Evolutionary conservation across 495 filamentous ascomycete genomes (phyloP).

Genomic region (Lentithecium fluviatile): DNA sequence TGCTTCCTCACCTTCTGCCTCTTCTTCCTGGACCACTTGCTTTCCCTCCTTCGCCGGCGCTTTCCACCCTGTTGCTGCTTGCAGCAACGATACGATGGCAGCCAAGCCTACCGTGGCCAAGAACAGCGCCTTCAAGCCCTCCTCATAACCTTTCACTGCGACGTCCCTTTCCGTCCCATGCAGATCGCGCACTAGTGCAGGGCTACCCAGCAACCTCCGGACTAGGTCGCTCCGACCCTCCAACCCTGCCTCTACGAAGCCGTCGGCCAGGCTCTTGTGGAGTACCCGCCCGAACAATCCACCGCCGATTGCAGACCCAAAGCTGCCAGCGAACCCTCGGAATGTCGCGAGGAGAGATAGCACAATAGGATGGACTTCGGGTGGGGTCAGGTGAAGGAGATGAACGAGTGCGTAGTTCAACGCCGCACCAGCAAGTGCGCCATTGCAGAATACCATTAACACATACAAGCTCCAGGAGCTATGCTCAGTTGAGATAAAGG

Average conservation of each 20-base stretch:
- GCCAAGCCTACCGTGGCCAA: constrained; percentile 56
- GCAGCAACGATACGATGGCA: constrained; percentile 54
- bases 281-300: constrained; percentile 68
- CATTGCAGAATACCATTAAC: constrained; percentile 59
- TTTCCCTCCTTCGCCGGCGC: constrained; percentile 7
- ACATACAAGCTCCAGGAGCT: constrained; percentile 53
- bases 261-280: constrained; percentile 52
- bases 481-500: constrained; percentile 51
- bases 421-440: constrained; percentile 64
- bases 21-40: constrained; percentile 7
- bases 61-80: constrained; percentile 70
- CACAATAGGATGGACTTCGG: constrained; percentile 65
- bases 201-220: constrained; percentile 64
- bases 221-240: constrained; percentile 55
- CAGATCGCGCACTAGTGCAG: constrained; percentile 58
- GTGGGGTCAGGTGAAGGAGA: constrained; percentile 63
- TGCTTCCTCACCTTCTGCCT: constrained; percentile 16
- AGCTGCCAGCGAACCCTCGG: constrained; percentile 70
- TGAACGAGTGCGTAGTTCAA: constrained; percentile 79
- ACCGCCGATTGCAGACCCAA: constrained; percentile 73
- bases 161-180: constrained; percentile 54
- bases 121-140: constrained; percentile 59
- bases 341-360: constrained; percentile 70
- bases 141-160: constrained; percentile 63
- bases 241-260: constrained; percentile 56